phyloP scores from a whole-genome alignment of 805 yeast species.

The Pichia phayaonensis region DNA sequence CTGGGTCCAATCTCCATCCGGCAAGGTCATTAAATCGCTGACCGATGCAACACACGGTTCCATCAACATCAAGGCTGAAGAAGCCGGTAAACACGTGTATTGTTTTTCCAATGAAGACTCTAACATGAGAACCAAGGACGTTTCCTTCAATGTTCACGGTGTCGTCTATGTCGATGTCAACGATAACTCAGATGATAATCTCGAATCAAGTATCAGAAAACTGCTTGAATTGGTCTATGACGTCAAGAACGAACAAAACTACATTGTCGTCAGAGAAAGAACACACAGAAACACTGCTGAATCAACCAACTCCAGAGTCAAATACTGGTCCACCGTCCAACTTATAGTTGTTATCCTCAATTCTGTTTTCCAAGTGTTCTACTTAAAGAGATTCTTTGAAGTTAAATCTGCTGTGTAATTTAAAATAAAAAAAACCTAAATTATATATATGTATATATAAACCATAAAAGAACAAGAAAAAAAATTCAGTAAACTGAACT shows the following conservation, averaged over 20 bases:
- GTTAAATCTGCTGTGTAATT: conserved; percentile 77
- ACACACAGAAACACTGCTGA: conserved; percentile 98
- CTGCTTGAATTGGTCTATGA: conserved; percentile 72
- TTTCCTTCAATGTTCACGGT: conserved; percentile 92
- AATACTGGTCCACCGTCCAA: conserved; percentile 97
- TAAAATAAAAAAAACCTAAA: not conserved
- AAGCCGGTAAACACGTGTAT: conserved; percentile 70
- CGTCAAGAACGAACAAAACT: conserved; percentile 86
- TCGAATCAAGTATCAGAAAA: conserved; percentile 77
- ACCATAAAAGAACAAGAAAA: too few relatives aligned
- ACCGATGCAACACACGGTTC: conserved; percentile 74
- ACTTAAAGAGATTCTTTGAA: conserved; percentile 90
- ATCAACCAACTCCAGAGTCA: conserved; percentile 91
- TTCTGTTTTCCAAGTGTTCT: conserved; percentile 88
- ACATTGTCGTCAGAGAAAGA: conserved; percentile 92
- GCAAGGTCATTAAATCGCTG: conserved; percentile 43
- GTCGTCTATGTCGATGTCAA: conserved; percentile 77
- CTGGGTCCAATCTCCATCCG: conserved; percentile 35
- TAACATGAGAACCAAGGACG: conserved; percentile 71
- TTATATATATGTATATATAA: not conserved
- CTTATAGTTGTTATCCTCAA: conserved; percentile 76
- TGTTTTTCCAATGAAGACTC: conserved; percentile 88
- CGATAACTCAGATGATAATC: conserved; percentile 56
- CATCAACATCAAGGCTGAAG: conserved; percentile 54
- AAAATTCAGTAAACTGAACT: too few relatives aligned